Evolutionary conservation across 2,329 filamentous ascomycete species (phyloP).

Genomic region (Epichloe amarillans): DNA sequence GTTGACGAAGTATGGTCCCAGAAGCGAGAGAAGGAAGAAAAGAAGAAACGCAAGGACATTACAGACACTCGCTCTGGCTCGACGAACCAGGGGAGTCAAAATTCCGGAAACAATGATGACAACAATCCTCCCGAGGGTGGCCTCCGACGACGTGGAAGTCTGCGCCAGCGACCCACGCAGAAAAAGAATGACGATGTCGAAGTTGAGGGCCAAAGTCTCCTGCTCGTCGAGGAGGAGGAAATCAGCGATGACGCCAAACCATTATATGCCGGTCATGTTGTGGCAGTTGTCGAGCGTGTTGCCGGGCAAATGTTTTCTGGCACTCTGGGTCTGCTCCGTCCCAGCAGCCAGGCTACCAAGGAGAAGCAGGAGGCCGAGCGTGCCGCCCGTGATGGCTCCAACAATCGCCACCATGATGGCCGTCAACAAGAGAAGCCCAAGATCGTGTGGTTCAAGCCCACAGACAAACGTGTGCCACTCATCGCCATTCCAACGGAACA

Average conservation of each 20-base stretch:
- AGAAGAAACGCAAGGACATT: constrained; percentile 99
- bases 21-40: constrained; percentile 98
- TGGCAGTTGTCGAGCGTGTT: constrained; percentile 92
- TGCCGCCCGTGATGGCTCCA: constrained; percentile 71
- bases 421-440: constrained; percentile 89
- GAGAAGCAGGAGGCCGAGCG: constrained; percentile 98
- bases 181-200: constrained; percentile 99
- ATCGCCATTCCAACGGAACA: constrained; percentile 98
- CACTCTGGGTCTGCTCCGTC: constrained; percentile 82
- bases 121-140: constrained; percentile 60
- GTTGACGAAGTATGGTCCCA: constrained; percentile 98
- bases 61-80: constrained; percentile 76
- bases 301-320: constrained; percentile 98
- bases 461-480: constrained; percentile 93
- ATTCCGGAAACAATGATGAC: constrained; percentile 47
- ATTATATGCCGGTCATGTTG: constrained; percentile 90
- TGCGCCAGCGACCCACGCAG: constrained; percentile 91
- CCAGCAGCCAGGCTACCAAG: constrained; percentile 96
- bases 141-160: constrained; percentile 81
- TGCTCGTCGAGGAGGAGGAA: constrained; percentile 95
- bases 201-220: constrained; percentile 91
- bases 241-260: constrained; percentile 98
- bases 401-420: constrained; percentile 58
- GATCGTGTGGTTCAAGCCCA: constrained; percentile 99
- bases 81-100: constrained; percentile 57